Conservation (phyloP, 2,329 filamentous ascomycete genomes). For the Xylariaceae sp. region DNA sequence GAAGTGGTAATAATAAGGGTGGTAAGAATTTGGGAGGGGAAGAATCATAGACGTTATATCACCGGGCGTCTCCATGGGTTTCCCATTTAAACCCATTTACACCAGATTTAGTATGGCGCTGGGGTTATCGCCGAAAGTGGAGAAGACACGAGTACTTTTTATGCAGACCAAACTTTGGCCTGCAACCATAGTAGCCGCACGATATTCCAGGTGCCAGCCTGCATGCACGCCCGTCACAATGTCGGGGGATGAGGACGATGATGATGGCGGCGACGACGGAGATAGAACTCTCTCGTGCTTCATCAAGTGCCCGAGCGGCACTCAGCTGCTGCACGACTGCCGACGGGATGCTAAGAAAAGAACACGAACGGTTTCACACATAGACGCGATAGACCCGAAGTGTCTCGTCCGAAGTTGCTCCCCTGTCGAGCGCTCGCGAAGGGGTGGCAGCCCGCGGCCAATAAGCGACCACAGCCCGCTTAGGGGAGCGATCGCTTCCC, state of each 20-base stretch:
- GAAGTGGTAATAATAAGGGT: too few species aligned
- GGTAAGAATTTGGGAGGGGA: too few species aligned
- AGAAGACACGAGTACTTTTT: too few species aligned
- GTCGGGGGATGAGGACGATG: background rate
- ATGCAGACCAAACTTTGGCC: too few species aligned
- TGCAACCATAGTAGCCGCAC: conserved; percentile 15
- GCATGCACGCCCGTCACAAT: conserved; percentile 8
- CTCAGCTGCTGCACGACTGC: conserved; percentile 8
- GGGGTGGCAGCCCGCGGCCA: conserved; percentile 11
- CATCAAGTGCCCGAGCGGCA: conserved; percentile 6
- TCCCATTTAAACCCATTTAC: too few species aligned
- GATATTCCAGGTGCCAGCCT: conserved; percentile 5
- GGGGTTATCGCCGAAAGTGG: too few species aligned
- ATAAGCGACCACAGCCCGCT: conserved; percentile 17
- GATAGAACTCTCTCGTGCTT: conserved; percentile 4
- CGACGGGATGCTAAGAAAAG: conserved; percentile 16
- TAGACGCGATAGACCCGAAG: conserved; percentile 12
- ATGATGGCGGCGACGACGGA: background rate
- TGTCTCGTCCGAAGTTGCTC: conserved; percentile 14
- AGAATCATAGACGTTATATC: too few species aligned
- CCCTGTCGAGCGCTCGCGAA: conserved; percentile 7
- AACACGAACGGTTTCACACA: conserved; percentile 13
- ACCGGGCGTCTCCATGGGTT: too few species aligned
- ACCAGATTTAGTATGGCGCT: too few species aligned
- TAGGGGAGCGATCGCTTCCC: conserved; percentile 15